phyloP scores from a whole-genome alignment of 1,284 basidiomycete genomes.

The Trichosporon sp. region DNA sequence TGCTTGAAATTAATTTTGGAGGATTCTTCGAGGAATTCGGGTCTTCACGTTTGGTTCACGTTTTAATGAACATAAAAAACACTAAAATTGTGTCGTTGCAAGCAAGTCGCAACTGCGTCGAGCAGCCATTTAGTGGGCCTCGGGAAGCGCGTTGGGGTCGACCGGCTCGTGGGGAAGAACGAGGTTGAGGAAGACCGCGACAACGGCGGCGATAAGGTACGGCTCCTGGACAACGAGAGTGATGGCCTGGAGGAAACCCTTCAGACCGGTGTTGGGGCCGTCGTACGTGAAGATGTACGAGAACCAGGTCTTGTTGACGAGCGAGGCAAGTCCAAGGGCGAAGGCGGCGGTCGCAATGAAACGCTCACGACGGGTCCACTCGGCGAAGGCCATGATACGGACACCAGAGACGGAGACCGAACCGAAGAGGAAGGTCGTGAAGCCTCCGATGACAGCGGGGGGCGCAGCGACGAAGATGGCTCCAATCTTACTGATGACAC shows the following conservation, averaged over 20 bases:
- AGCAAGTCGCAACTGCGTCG: too few relatives aligned
- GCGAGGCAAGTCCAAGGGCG: constrained; percentile 71
- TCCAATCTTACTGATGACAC: constrained; percentile 43
- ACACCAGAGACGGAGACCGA: constrained; percentile 64
- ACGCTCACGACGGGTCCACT: constrained; percentile 72
- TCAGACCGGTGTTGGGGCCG: constrained; percentile 65
- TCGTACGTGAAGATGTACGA: constrained; percentile 49
- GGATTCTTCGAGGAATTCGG: constrained; percentile 13
- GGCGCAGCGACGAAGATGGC: constrained; percentile 44
- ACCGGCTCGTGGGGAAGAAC: constrained; percentile 34
- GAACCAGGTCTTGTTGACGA: constrained; percentile 55
- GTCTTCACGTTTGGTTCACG: constrained; percentile 4
- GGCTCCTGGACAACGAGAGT: constrained; percentile 76
- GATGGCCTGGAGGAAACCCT: constrained; percentile 75
- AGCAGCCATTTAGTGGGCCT: not conserved
- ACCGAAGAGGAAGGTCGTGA: constrained; percentile 54
- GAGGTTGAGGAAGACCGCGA: constrained; percentile 42
- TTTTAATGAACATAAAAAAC: constrained; percentile 9
- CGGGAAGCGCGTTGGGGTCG: constrained; percentile 7
- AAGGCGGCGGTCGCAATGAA: constrained; percentile 74
- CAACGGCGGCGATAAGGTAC: constrained; percentile 45
- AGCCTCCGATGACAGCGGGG: constrained; percentile 36
- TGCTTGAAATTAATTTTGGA: not conserved
- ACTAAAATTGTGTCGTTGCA: not conserved
- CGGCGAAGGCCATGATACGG: constrained; percentile 68